Evolutionary conservation across 1,284 basidiomycete genomes (phyloP), one percentile per base, ranked within the genome.

Genomic region (Rhodofomes roseus): DNA sequence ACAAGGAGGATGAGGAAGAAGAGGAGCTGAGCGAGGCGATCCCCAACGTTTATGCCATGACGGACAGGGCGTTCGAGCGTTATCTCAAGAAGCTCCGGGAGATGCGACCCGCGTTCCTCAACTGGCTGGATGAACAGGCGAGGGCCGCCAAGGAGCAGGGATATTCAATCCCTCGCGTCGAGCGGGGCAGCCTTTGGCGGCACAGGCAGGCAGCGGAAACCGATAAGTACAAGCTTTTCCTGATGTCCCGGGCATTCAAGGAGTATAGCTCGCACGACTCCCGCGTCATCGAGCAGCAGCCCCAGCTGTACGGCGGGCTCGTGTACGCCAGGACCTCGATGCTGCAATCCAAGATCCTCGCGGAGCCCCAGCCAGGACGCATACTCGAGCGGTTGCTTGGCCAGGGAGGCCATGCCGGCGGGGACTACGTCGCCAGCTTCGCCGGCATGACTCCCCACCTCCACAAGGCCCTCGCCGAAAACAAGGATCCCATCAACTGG

Each of bases 281-380:
- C 23, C 76, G 63, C 56, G 75, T 72, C 43, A 84, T 93, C 64
- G 82, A 84, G 60, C 85, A 81, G 51, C 76, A 82, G 23, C 88
- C 89, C 0, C 90, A 93, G 65, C 77, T 75, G 22, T 78, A 73
- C 41, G 89, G 79, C 40, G 90, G 83, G 7, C 77, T 92, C 44
- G 74, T 76, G 53, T 93, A 92, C 70, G 69, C 81, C 5, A 74
- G 77, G 43, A 76, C 80, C 37, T 76, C 84, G 6, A 56, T 65
- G 7, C 72, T 92, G 39, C 86, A 90, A 60, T 77, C 78, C 1
- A 74, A 75, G 55, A 75, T 86, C 68, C 77, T 76, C 64, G 77
- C 77, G 8, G 77, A 77, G 57, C 75, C 84, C 16, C 76, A 82
- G 63, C 82, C 83, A 16, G 90, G 88, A 56, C 80, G 88, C 60